A percentile compares a stretch with the other conserved stretches of the same genome.
Evolutionary conservation across 1,139 yeast genomes (phyloP).

Genomic region (Saccharomycopsis hybrid): DNA sequence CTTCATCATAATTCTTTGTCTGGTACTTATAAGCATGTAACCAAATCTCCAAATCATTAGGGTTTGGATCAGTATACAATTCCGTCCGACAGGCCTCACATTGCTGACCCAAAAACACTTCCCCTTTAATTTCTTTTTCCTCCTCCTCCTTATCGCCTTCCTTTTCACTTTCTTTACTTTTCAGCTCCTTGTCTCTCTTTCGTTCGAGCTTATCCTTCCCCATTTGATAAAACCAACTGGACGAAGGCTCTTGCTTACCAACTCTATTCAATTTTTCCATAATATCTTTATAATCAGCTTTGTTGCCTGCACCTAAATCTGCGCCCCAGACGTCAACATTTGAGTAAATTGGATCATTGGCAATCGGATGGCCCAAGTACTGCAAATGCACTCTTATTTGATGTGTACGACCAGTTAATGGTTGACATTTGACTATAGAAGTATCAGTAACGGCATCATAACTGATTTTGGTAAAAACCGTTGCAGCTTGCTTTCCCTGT

Average conservation of each 20-base stretch:
- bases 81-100: conserved; percentile 71
- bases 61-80: conserved; percentile 81
- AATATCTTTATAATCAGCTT: conserved; percentile 42
- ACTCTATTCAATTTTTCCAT: conserved; percentile 46
- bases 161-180: conserved; percentile 1
- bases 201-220: not conserved
- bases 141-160: not conserved
- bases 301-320: conserved; percentile 47
- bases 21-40: conserved; percentile 80
- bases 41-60: conserved; percentile 81
- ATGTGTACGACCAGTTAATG: conserved; percentile 71
- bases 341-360: conserved; percentile 66
- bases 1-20: conserved; percentile 37
- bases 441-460: conserved; percentile 35
- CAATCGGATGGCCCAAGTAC: conserved; percentile 60
- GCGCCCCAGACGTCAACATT: conserved; percentile 70
- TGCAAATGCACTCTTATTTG: conserved; percentile 72
- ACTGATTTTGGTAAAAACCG: conserved; percentile 33
- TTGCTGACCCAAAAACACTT: conserved; percentile 45
- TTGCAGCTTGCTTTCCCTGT: conserved; percentile 60
- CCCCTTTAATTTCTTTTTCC: conserved; percentile 39
- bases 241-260: conserved; percentile 64
- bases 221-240: conserved; percentile 57
- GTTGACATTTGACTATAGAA: conserved; percentile 57
- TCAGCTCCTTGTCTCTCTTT: too few species aligned